phyloP scores from a whole-genome alignment of 257 asterid species.

The Catharanthus roseus region DNA sequence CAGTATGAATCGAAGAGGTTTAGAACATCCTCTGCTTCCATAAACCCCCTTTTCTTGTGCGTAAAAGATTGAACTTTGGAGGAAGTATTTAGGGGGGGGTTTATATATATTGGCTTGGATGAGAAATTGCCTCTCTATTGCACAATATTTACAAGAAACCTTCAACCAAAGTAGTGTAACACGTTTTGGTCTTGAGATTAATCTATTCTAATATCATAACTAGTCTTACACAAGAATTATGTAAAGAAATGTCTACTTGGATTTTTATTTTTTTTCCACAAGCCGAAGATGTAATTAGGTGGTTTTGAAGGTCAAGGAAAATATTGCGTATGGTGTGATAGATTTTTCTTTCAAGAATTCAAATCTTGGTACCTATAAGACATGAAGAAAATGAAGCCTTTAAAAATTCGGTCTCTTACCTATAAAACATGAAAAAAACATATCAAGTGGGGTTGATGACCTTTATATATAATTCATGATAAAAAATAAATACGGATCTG shows the following conservation, averaged over 20 bases:
- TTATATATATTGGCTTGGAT: slow-evolving; percentile 9
- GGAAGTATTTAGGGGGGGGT: not conserved
- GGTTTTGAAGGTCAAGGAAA: slow-evolving; percentile 7
- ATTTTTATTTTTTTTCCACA: not conserved
- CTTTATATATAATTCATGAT: no score
- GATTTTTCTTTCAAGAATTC: no score
- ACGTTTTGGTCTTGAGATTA: slow-evolving; percentile 12
- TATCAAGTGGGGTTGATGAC: no score
- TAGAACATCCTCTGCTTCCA: slow-evolving; percentile 42
- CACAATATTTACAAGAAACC: slow-evolving; percentile 13
- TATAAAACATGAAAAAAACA: no score
- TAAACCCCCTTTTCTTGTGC: not conserved
- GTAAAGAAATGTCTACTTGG: not conserved
- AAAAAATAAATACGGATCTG: no score
- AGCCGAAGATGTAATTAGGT: not conserved
- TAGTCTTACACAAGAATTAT: not conserved
- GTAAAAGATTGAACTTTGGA: not conserved
- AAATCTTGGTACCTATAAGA: no score
- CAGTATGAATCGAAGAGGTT: slow-evolving; percentile 39
- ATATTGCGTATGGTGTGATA: slow-evolving; percentile 14
- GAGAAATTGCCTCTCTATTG: slow-evolving; percentile 10
- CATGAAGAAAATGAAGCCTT: no score
- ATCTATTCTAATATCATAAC: not conserved
- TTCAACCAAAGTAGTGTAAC: slow-evolving; percentile 23
- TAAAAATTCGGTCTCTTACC: no score